Percentiles rank a stretch among this genome's conserved stretches.
phyloP scores from a whole-genome alignment of 176 grass and related monocot species.

The Eragrostis curvula region DNA sequence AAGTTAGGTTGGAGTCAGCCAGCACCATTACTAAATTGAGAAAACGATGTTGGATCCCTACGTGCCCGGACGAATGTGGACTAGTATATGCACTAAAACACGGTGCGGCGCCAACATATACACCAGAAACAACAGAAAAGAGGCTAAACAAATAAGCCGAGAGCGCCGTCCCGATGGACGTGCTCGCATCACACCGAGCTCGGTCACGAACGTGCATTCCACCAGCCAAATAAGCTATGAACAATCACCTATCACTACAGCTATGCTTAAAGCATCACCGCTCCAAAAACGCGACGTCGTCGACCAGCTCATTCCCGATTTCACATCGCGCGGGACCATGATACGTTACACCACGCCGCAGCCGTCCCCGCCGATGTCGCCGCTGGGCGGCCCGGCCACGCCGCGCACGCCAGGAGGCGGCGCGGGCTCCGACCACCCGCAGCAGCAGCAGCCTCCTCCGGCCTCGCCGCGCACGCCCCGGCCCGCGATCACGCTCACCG shows the following conservation, averaged over 20 bases:
- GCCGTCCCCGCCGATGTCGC: slow-evolving; percentile 67
- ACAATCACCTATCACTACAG: slow-evolving; percentile 31
- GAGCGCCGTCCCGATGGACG: slow-evolving; percentile 22
- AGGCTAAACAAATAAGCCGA: background rate
- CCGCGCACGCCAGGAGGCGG: slow-evolving; percentile 70
- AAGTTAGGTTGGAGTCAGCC: background rate
- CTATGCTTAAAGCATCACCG: slow-evolving; percentile 1
- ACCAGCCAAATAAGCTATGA: slow-evolving; percentile 29
- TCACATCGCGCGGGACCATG: slow-evolving; percentile 39
- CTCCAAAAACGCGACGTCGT: background rate
- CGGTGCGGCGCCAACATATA: background rate
- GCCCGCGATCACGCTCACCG: too few relatives aligned
- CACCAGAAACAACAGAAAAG: background rate
- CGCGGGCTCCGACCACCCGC: too few relatives aligned
- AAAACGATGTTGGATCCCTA: background rate
- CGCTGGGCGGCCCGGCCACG: slow-evolving; percentile 36
- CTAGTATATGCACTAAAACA: too few relatives aligned
- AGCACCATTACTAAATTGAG: background rate
- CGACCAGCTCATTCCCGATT: background rate
- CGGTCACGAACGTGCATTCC: slow-evolving; percentile 39
- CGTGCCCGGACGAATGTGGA: background rate
- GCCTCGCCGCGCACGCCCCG: too few relatives aligned
- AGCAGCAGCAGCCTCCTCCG: too few relatives aligned
- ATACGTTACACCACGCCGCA: slow-evolving; percentile 47
- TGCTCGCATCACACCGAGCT: slow-evolving; percentile 51